Base-by-base conservation (phyloP, 2,329 filamentous ascomycete species). In the Talaromyces sp. region DNA sequence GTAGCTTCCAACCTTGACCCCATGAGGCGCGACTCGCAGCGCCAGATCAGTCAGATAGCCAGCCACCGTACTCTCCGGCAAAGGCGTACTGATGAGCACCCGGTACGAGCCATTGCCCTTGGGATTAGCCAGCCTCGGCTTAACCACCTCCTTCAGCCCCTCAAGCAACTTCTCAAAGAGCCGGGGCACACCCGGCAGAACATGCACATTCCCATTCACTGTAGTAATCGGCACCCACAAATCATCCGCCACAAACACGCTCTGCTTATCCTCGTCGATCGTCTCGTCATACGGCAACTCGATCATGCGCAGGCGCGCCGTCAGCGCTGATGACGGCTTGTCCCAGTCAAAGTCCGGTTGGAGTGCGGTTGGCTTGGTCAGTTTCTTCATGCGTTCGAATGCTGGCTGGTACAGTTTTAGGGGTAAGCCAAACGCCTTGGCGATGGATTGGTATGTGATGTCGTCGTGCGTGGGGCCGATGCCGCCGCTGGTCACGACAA, bases 381-480 rank as follows among this genome's bases (percentile, higher is more conserved):
- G 81, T 63, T 78, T 81, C 77, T 90, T 92, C 94, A 97, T 97
- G 70, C 88, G 87, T 65, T 85, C 83, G 67, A 88, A 89, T 0
- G 92, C 88, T 61, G 85, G 84, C 50, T 90, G 78, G 79, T 97
- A 91, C 29, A 96, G 82, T 66, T 87, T 83, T 19, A 97, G 80
- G 14, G 87, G 84, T 8, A 97, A 81, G 50, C 80, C 78, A 73
- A 97, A 97, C 8, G 92, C 94, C 72, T 91, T 92, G 65, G 91
- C 92, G 72, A 99, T 95, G 43, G 91, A 93, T 70, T 90, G 83
- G 78, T 99, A 99, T 27, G 94, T 97, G 67, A 97, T 97, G 72
- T 99, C 94, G 75, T 99, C 94, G 79, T 97, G 93, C 89, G 93
- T 97, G 65, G 94, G 94, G 11, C 93, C 93, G 70, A 99, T 97